These are phyloP conservation scores for Trichoderma semiorbis DNA, from an alignment of 2,329 filamentous ascomycete genomes.

Conservation along the genomic window DNA sequence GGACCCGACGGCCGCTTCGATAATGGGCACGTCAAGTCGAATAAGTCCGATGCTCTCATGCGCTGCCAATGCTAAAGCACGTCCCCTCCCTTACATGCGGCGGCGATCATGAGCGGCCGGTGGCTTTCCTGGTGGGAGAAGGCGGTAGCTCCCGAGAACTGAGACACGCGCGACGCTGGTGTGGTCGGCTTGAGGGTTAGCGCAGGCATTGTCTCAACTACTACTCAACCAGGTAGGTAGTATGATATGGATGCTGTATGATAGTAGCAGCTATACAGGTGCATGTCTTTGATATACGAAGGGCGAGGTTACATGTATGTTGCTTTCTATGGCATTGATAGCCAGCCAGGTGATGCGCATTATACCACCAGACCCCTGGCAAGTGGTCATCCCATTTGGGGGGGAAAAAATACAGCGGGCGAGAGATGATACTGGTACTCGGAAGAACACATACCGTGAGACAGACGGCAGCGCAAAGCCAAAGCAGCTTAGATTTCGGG, in stretches of 20 bases:
- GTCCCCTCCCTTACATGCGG: background rate
- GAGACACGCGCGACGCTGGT: constrained; percentile 6
- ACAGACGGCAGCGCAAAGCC: background rate
- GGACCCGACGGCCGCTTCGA: background rate
- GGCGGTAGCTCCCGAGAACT: constrained; percentile 11
- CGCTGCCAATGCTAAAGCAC: background rate
- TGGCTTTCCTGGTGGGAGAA: background rate
- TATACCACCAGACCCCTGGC: background rate
- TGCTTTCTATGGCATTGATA: background rate
- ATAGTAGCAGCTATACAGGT: background rate
- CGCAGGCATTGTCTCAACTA: background rate
- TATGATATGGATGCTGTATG: background rate
- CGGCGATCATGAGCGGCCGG: background rate
- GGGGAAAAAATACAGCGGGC: background rate
- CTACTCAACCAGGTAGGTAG: background rate
- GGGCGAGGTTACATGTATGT: background rate
- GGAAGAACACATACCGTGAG: background rate
- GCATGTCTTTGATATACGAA: background rate
- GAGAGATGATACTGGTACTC: background rate
- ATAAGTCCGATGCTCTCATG: background rate
- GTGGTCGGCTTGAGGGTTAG: background rate
- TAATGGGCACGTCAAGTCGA: background rate
- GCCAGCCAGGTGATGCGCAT: background rate
- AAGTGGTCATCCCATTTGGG: background rate
- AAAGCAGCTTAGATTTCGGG: constrained; percentile 9